Evolutionary conservation across 1,284 basidiomycete genomes (phyloP), one percentile per base, ranked within the genome.

Genomic region (Cryptococcus sp.): DNA sequence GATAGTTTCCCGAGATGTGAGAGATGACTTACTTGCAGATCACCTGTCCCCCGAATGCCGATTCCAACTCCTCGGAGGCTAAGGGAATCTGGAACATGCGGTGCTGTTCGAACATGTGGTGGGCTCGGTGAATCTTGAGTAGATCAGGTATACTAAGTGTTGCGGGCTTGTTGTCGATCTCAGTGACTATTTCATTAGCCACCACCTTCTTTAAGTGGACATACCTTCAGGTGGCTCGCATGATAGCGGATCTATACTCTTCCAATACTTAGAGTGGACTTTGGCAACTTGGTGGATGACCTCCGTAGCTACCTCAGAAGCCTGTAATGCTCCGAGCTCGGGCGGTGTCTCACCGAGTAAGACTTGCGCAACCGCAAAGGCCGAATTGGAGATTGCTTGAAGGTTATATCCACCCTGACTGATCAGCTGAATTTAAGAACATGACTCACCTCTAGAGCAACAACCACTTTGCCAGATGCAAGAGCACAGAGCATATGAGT

Each of bases 401-500:
- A 98, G 81, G 66, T 93, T 92, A 76, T 99, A 99, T 0, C 96
- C 96, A 18, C 96, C 96, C 90, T 96, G 54, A 16, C 16, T 9
- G 39, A 13, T 32, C 28, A 41, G 41, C 41, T 46, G 19, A 11
- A 14, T 2, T 32, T 21, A 19, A 19, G 24, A 5, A 42, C 16
- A n/a, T 10, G 47, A 57, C 74, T 45, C 53, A 91, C 92, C 82
- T 99, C 96, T 24, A 99, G 82, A 3, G 91, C 92, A 21, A 96
- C 91, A 13, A 96, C 90, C 7, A 98, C 65, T 63, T 85, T 87
- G 5, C 96, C 96, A 3, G 85, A 82, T 11, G 94, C 93, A 9
- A 98, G 79, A n/a, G 87, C 84, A 40, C 84, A 82, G 3, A 99
- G 80, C 86, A 96, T 92, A 66, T 97, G 88, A 2, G 96, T 97